phyloP scores from a whole-genome alignment of 805 yeast genomes.

The Isabelozyma pseudorhagii region DNA sequence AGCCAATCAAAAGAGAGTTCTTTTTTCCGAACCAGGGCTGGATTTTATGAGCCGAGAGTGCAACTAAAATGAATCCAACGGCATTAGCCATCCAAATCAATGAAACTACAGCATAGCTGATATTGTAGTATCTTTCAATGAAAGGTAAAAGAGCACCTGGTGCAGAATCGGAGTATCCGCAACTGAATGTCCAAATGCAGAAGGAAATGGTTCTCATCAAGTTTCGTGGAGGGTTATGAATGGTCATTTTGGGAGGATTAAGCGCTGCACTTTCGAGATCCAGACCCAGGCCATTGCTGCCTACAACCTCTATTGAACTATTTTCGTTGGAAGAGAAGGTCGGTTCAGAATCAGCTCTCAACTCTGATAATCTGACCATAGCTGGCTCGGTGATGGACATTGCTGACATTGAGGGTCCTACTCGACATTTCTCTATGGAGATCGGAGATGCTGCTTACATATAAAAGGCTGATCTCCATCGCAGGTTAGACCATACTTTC shows the following conservation, averaged over 20 bases:
- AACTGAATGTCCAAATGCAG: constrained; percentile 36
- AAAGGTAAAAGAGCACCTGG: constrained; percentile 60
- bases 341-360: background rate
- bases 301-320: background rate
- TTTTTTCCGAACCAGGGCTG: constrained; percentile 39
- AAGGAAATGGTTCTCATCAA: constrained; percentile 39
- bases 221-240: constrained; percentile 42
- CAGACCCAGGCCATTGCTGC: background rate
- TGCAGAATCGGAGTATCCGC: constrained; percentile 54
- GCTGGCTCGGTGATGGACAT: background rate
- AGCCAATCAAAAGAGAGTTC: constrained; percentile 39
- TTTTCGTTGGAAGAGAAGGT: background rate
- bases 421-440: too few relatives aligned
- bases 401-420: background rate
- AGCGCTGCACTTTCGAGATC: constrained; percentile 5
- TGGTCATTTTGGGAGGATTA: constrained; percentile 23
- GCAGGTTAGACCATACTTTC: background rate
- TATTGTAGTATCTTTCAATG: constrained; percentile 46
- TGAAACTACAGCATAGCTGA: constrained; percentile 54
- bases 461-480: too few relatives aligned
- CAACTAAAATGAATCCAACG: constrained; percentile 50
- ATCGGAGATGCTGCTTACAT: too few relatives aligned
- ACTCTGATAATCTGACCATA: background rate
- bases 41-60: constrained; percentile 45
- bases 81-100: constrained; percentile 58